Evolutionary conservation across 176 grass and related monocot species (phyloP).

Genomic region (Cenchrus purpureus): DNA sequence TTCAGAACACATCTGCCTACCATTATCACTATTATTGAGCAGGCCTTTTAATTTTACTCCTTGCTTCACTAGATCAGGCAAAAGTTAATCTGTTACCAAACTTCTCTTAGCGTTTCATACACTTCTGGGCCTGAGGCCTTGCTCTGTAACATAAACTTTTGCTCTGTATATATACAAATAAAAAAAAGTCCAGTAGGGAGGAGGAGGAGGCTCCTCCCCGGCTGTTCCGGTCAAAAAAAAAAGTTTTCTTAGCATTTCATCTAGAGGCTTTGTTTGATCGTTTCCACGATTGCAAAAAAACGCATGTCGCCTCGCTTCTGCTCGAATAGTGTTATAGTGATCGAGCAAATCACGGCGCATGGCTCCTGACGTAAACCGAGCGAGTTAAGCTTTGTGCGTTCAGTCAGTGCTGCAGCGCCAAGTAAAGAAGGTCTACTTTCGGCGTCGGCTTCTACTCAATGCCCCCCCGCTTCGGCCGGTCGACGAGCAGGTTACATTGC

Average conservation of each 20-base stretch:
- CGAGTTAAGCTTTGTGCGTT: background rate
- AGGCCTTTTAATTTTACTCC: background rate
- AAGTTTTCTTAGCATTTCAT: background rate
- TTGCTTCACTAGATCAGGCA: background rate
- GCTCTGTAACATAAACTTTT: too few species aligned
- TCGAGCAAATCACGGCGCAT: background rate
- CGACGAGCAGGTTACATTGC: background rate
- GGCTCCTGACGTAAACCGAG: slow-evolving; percentile 19
- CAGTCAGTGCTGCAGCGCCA: background rate
- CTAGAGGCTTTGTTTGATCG: background rate
- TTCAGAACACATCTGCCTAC: background rate
- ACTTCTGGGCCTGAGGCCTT: too few species aligned
- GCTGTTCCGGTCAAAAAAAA: too few species aligned
- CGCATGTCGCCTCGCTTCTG: background rate
- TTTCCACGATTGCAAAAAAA: background rate
- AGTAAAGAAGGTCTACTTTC: slow-evolving; percentile 31
- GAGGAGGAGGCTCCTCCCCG: too few species aligned
- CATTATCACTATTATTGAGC: background rate
- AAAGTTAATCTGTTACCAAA: background rate
- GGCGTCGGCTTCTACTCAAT: slow-evolving; percentile 13
- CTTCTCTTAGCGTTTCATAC: too few species aligned
- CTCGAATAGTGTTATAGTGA: background rate
- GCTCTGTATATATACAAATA: too few species aligned
- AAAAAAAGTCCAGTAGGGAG: too few species aligned
- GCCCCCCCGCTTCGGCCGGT: background rate